A percentile compares a stretch with the other conserved stretches of the same genome.
Conservation (phyloP, 352 stramenopile genomes). For the Blastocystis sp. region DNA sequence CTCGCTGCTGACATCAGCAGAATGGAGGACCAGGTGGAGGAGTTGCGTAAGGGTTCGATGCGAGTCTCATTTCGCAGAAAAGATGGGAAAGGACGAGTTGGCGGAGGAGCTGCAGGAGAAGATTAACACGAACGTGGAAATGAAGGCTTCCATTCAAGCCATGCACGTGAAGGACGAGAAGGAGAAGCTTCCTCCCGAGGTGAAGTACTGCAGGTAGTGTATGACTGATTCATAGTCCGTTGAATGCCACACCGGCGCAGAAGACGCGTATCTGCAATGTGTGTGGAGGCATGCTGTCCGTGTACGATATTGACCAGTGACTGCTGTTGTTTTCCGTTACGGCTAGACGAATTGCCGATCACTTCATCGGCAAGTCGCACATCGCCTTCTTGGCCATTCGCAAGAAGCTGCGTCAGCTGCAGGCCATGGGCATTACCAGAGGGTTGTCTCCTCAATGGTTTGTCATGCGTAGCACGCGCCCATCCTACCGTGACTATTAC, state of each 20-base stretch:
- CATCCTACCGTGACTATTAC: not conserved
- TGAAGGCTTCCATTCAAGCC: conserved; percentile 49
- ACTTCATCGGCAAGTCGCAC: conserved; percentile 64
- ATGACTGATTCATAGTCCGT: conserved; percentile 32
- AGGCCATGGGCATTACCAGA: not conserved
- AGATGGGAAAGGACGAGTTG: conserved; percentile 54
- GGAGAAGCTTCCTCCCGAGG: conserved; percentile 17
- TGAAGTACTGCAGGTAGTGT: not conserved
- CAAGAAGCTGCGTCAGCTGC: conserved; percentile 61
- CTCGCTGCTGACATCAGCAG: conserved; percentile 35
- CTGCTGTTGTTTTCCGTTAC: not conserved
- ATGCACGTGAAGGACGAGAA: conserved; percentile 53
- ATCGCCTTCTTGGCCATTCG: conserved; percentile 65
- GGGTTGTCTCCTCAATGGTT: not conserved
- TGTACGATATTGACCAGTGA: conserved; percentile 64
- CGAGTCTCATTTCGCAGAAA: conserved; percentile 18
- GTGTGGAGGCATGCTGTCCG: conserved; percentile 65
- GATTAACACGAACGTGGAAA: conserved; percentile 24
- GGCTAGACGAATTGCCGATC: conserved; percentile 50
- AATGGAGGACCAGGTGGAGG: conserved; percentile 43
- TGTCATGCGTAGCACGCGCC: not conserved
- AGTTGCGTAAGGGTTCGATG: conserved; percentile 11
- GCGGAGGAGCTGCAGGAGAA: conserved; percentile 16
- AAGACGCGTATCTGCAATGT: conserved; percentile 66
- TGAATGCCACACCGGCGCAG: conserved; percentile 46